Conservation (phyloP, 202 grass and related monocot genomes). For the Setaria italica region DNA sequence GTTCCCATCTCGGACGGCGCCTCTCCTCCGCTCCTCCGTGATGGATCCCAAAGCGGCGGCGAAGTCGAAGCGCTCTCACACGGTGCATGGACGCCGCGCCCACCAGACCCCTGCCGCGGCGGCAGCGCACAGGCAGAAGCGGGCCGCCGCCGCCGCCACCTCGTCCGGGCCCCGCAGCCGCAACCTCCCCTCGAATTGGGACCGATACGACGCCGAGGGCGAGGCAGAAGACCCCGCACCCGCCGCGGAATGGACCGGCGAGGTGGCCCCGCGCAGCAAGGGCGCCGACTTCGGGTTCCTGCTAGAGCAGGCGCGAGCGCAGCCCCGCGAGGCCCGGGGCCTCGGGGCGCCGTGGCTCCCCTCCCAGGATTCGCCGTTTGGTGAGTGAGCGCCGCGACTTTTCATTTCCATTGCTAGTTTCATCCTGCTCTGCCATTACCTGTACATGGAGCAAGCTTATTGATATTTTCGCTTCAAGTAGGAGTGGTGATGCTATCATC, state of each 20-base stretch:
- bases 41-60: constrained; percentile 95
- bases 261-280: constrained; percentile 75
- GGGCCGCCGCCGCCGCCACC: constrained; percentile 17
- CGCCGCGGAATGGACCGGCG: constrained; percentile 37
- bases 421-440: neutral
- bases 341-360: constrained; percentile 31
- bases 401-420: neutral
- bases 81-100: constrained; percentile 72
- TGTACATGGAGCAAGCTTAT: neutral
- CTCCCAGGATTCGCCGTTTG: constrained; percentile 58
- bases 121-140: constrained; percentile 56
- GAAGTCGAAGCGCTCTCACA: constrained; percentile 87
- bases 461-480: constrained; percentile 13
- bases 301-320: constrained; percentile 73
- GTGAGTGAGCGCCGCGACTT: constrained; percentile 46
- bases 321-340: constrained; percentile 49
- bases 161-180: constrained; percentile 46
- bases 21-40: neutral
- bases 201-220: constrained; percentile 60
- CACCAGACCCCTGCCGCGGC: constrained; percentile 63
- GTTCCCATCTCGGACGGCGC: neutral
- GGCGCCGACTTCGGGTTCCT: constrained; percentile 78
- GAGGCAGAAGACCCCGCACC: constrained; percentile 22
- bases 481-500: constrained; percentile 22
- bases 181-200: constrained; percentile 85